Percentiles rank a stretch among this genome's conserved stretches.
These are phyloP conservation scores for Suillus variegatus DNA, from an alignment of 768 basidiomycete species.

Conservation along the genomic window DNA sequence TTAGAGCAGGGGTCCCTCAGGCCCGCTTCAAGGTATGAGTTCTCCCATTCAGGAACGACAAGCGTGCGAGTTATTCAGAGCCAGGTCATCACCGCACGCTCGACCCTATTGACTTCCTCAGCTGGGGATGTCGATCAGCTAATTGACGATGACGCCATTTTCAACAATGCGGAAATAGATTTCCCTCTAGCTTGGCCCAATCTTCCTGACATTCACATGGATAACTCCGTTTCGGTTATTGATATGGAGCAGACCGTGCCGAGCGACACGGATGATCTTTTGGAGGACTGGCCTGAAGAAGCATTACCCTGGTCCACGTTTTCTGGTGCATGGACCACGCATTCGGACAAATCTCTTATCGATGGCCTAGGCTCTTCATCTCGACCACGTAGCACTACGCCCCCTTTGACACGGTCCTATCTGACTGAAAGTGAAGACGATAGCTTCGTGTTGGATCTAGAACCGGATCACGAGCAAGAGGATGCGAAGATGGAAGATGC, in stretches of 20 bases:
- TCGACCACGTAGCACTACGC: slow-evolving; percentile 19
- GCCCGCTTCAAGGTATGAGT: slow-evolving; percentile 48
- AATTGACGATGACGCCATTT: slow-evolving; percentile 15
- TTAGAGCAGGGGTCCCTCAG: slow-evolving; percentile 41
- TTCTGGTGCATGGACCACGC: slow-evolving; percentile 9
- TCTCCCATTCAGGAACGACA: slow-evolving; percentile 2
- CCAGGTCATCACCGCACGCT: slow-evolving; percentile 17
- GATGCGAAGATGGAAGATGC: slow-evolving; percentile 20
- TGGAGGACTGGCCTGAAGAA: slow-evolving; percentile 17
- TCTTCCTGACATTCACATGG: slow-evolving; percentile 14
- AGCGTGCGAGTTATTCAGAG: slow-evolving; percentile 11
- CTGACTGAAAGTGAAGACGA: slow-evolving; percentile 19
- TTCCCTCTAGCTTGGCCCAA: slow-evolving; percentile 16
- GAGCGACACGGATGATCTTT: slow-evolving; percentile 20
- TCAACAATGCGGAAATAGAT: slow-evolving; percentile 5
- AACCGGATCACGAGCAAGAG: slow-evolving; percentile 16
- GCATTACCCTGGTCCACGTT: slow-evolving; percentile 2
- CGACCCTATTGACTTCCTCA: slow-evolving; percentile 7
- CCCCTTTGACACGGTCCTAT: slow-evolving; percentile 12
- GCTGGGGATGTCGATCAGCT: slow-evolving; percentile 26
- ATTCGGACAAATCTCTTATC: slow-evolving; percentile 30
- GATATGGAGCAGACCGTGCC: slow-evolving; percentile 8
- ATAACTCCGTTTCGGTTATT: slow-evolving; percentile 6
- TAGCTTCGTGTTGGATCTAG: slow-evolving; percentile 14
- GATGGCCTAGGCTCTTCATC: slow-evolving; percentile 13